Evolutionary conservation across 257 asterid genomes (phyloP).

Genomic region (Solanum arcanum): DNA sequence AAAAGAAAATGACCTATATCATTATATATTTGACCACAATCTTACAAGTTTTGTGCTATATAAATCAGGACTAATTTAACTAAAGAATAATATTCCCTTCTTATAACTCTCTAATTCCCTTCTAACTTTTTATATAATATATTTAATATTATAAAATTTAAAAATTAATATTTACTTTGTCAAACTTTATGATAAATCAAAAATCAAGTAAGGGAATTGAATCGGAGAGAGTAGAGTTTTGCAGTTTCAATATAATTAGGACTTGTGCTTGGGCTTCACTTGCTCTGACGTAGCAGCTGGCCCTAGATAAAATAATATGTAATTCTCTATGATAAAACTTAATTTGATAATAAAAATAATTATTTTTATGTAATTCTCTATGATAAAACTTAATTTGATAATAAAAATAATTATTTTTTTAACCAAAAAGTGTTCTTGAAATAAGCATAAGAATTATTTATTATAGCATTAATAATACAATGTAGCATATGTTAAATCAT

Average conservation of each 20-base stretch:
- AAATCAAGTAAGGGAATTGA: no score
- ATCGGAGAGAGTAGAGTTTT: fast-evolving
- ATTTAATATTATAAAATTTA: no score
- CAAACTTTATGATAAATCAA: no score
- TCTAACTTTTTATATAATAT: no score
- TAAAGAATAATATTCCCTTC: not conserved
- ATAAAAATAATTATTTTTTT: not conserved
- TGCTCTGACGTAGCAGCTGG: not conserved
- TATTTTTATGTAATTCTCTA: not conserved
- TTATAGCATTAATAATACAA: no score
- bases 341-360: not conserved
- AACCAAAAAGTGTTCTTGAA: not conserved
- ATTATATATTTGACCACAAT: not conserved
- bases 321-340: not conserved
- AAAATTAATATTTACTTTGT: no score
- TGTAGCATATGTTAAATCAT: not conserved
- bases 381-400: not conserved
- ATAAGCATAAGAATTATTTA: not conserved
- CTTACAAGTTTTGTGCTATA: not conserved
- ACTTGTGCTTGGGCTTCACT: not conserved
- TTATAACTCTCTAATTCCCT: not conserved
- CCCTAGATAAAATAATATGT: not conserved
- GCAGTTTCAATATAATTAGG: not conserved
- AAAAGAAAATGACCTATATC: not conserved
- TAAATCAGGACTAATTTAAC: not conserved